These are phyloP conservation scores for Yamadazyma sp. DNA, from an alignment of 1,139 yeast genomes.

Conservation along the genomic window DNA sequence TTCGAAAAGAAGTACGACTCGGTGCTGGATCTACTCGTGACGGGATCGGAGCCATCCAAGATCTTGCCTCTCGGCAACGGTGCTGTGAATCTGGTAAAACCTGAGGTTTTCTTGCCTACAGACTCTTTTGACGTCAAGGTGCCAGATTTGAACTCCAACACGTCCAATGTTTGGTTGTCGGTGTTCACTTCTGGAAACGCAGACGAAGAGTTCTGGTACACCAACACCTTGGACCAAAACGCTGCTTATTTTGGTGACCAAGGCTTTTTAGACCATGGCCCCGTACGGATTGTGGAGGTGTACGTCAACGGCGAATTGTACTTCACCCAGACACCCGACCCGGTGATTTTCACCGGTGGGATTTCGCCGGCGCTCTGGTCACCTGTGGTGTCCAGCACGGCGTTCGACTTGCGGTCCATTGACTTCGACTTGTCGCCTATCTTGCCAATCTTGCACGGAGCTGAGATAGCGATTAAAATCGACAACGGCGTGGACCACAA, in stretches of 20 bases:
- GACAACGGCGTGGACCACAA: constrained; percentile 49
- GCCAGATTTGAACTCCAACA: constrained; percentile 46
- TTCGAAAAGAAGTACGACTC: background rate
- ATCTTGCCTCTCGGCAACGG: constrained; percentile 17
- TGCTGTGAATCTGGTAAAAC: constrained; percentile 20
- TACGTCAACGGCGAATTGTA: constrained; percentile 50
- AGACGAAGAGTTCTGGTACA: constrained; percentile 83
- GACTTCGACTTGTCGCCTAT: constrained; percentile 68
- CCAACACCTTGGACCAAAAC: constrained; percentile 55
- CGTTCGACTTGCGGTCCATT: constrained; percentile 69
- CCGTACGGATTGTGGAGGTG: constrained; percentile 55
- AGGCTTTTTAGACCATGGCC: constrained; percentile 57
- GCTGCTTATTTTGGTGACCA: constrained; percentile 37
- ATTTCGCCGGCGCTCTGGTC: constrained; percentile 76
- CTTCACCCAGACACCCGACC: constrained; percentile 54
- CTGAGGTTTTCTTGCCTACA: constrained; percentile 44
- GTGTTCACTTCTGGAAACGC: constrained; percentile 74
- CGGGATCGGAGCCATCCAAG: constrained; percentile 5
- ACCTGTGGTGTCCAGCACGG: constrained; percentile 69
- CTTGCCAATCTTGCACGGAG: constrained; percentile 50
- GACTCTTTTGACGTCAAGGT: constrained; percentile 34
- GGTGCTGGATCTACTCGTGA: constrained; percentile 3
- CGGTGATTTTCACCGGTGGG: constrained; percentile 76
- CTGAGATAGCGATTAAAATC: constrained; percentile 45
- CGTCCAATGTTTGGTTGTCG: constrained; percentile 58